Evolutionary conservation across 768 basidiomycete species (phyloP), one percentile per base, ranked within the genome.

Genomic region (Phlebiopsis gigantea): DNA sequence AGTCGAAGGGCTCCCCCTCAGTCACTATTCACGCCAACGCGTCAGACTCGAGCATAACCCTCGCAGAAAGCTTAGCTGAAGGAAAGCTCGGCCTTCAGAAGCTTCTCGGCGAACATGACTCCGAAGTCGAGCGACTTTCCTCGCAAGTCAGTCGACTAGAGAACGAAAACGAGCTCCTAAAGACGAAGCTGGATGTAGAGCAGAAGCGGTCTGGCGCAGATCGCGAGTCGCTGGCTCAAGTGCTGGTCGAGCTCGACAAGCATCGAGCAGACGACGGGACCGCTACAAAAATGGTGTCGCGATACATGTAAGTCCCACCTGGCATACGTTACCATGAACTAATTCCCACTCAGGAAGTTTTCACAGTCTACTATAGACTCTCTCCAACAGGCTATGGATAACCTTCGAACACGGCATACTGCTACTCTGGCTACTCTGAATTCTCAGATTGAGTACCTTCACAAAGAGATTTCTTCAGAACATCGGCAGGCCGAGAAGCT

Each of bases 221-320:
- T 39, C 77, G 77, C 15, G 61, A 61, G 0, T 75, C 79, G 55
- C 69, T 86, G 14, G 77, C 80, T 0, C 67, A 73, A 28, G 69
- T 74, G 3, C 75, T 75, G 43, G 70, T 75, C 1, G 81, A 83
- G 59, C 71, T 88, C 15, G 79, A 87, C 52, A 75, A 73, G 62
- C 72, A 81, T 46, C 72, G 75, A 60, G 67, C 82, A 17, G 87
- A 91, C 48, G 88, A 92, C 56, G 79, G 75, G n/a, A 79, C 85
- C 0, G 90, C 90, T 2, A 84, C 85, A 12, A 88, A 84, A 63
- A 88, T 92, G 81, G 90, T 93, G 26, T 82, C 88, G 25, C 81
- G 88, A 34, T 93, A 93, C 67, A 93, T 92, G 90, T 90, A 62
- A 55, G 84, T 54, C 31, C 57, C 47, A 39, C 15, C 26, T 30